A percentile compares a stretch with the other conserved stretches of the same genome.
Evolutionary conservation across 1,284 basidiomycete genomes (phyloP).

Genomic region (Fomitopsis pinicola): DNA sequence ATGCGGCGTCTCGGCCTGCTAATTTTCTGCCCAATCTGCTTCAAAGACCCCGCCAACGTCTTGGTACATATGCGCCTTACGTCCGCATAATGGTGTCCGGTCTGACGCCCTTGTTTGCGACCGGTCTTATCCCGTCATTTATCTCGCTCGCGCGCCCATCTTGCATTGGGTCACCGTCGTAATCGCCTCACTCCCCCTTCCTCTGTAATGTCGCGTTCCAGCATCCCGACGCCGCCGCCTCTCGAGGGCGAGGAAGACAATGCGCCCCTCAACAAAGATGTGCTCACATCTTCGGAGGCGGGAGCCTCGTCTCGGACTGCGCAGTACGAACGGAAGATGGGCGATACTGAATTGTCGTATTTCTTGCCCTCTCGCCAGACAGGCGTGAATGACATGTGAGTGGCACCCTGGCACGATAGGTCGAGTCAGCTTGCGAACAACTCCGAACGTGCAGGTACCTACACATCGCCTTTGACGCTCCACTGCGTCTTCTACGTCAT

Average conservation of each 20-base stretch:
- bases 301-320: background rate
- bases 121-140: background rate
- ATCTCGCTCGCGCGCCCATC: background rate
- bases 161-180: background rate
- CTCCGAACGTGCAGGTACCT: constrained; percentile 49
- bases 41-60: background rate
- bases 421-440: constrained; percentile 2
- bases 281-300: background rate
- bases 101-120: background rate
- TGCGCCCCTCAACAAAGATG: background rate
- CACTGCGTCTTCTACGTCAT: constrained; percentile 35
- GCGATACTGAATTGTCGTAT: constrained; percentile 67
- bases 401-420: constrained; percentile 1
- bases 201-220: constrained; percentile 2
- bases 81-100: background rate
- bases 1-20: background rate
- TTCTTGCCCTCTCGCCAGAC: constrained; percentile 66
- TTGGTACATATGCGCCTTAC: background rate
- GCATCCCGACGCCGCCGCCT: constrained; percentile 20
- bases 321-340: constrained; percentile 43
- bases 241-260: constrained; percentile 6
- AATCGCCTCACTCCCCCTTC: background rate
- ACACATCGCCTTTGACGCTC: constrained; percentile 61
- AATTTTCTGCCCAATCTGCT: background rate
- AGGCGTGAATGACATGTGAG: constrained; percentile 82